Base-by-base conservation (phyloP, 1,284 basidiomycete species). In the Xanthoconium separans region DNA sequence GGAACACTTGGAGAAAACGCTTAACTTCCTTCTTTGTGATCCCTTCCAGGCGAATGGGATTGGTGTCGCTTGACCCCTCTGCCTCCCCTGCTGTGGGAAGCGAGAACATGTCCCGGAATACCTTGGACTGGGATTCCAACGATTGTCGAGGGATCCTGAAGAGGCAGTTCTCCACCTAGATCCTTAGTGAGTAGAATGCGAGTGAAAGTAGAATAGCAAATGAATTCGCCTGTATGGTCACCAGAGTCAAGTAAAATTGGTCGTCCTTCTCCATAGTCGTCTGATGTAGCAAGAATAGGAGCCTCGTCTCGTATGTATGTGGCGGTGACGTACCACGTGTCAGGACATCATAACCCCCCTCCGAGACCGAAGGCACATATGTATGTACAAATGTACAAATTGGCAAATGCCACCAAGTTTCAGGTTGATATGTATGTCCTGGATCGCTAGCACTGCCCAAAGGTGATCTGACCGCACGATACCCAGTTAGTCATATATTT, bases 21-120 rank as follows among this genome's bases (percentile, higher is more conserved):
- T 51, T 58, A 46, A 69, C 65, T 6, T 65, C 64, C 4, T 44
- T 39, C 22, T 49, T 61, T 33, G 51, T 51, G 13, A 66, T 46
- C 8, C 55, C 56, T 20, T 61, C 44, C 33, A 68, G 44, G 40
- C 40, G 51, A 49, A 68, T 57, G 20, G 63, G 61, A 24, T 56
- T 52, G 11, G 29, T 27, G 20, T 64, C 55, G 6, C 46, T 47
- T 5, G 41, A 49, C 9, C 65, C 61, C 31, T 70, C 66, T 30
- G 34, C n/a, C 34, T 52, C 24, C n/a, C 31, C 34, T n/a, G 34
- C 20, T 24, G 33, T 40, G 34, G 60, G 65, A 15, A 70, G 50
- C 20, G 54, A 53, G 46, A 68, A 62, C 54, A 70, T 55, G 22
- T 67, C 59, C 24, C 56, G 60, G 34, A 69, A 68, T 47, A 65